phyloP scores from a whole-genome alignment of 805 yeast species.

The Tetrapisispora pingtungensis region DNA sequence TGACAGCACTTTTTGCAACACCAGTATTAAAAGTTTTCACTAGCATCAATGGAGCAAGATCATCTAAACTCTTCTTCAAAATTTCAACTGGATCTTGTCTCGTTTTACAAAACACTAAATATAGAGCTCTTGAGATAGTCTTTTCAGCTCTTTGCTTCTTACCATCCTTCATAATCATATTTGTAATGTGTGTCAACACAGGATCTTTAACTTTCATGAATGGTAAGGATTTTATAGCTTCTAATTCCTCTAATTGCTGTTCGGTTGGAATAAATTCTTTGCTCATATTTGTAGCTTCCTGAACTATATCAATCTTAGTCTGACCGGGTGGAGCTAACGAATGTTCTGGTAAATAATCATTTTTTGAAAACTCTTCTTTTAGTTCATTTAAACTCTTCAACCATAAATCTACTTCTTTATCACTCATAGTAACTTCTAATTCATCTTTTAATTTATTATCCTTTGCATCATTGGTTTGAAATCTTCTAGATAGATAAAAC shows the following conservation, averaged over 20 bases:
- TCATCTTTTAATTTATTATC: background rate
- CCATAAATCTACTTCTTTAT: conserved; percentile 34
- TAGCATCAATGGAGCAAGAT: conserved; percentile 74
- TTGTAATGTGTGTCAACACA: conserved; percentile 66
- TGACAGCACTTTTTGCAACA: conserved; percentile 68
- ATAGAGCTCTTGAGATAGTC: conserved; percentile 65
- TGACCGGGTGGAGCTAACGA: conserved; percentile 35
- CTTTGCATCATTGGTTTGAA: background rate
- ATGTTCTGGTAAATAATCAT: conserved; percentile 32
- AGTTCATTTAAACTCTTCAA: conserved; percentile 32
- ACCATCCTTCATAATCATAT: conserved; percentile 88
- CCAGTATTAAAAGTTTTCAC: conserved; percentile 73
- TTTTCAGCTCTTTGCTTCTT: conserved; percentile 72
- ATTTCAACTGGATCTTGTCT: conserved; percentile 74
- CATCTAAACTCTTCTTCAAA: conserved; percentile 64
- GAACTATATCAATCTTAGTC: conserved; percentile 27
- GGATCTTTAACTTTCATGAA: conserved; percentile 60
- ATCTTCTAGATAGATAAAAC: background rate
- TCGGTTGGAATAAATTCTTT: conserved; percentile 46
- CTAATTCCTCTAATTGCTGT: conserved; percentile 53
- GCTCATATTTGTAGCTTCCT: conserved; percentile 17
- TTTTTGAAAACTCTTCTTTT: conserved; percentile 30
- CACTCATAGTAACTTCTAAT: conserved; percentile 4
- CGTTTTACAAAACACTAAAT: conserved; percentile 47
- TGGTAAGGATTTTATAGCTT: conserved; percentile 37